These are phyloP conservation scores for Dactylellina sp. DNA, from an alignment of 2,329 filamentous ascomycete species.

Conservation along the genomic window DNA sequence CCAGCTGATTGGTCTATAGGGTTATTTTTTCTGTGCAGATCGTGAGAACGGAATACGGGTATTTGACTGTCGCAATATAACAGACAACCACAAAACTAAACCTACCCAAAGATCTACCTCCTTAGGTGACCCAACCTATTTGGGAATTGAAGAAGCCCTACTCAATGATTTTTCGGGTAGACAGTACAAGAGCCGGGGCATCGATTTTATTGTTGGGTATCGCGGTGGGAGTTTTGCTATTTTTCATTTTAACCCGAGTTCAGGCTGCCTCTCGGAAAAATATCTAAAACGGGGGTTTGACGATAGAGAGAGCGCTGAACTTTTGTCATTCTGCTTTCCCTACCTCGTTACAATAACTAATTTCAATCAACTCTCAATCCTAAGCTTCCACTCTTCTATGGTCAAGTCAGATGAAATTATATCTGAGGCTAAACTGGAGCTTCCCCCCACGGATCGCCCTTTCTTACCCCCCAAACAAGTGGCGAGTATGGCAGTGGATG, in stretches of 20 bases:
- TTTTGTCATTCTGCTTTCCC: slow-evolving; percentile 36
- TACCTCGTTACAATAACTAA: slow-evolving; percentile 41
- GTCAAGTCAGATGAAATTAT: neutral
- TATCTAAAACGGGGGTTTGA: slow-evolving; percentile 29
- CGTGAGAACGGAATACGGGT: slow-evolving; percentile 33
- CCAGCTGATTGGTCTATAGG: slow-evolving; percentile 25
- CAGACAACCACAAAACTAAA: neutral
- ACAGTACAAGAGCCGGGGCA: slow-evolving; percentile 13
- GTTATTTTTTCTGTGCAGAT: slow-evolving; percentile 45
- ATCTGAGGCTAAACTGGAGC: neutral
- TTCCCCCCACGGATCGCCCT: slow-evolving; percentile 8
- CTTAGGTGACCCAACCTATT: slow-evolving; percentile 37
- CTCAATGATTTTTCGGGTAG: slow-evolving; percentile 30
- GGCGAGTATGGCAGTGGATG: slow-evolving; percentile 19
- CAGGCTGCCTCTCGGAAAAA: slow-evolving; percentile 27
- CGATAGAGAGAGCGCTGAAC: slow-evolving; percentile 28
- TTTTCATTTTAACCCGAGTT: slow-evolving; percentile 28
- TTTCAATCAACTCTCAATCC: slow-evolving; percentile 30
- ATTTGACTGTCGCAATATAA: slow-evolving; percentile 13
- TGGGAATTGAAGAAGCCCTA: slow-evolving; percentile 39
- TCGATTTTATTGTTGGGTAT: slow-evolving; percentile 50
- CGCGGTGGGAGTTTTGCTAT: slow-evolving; percentile 24
- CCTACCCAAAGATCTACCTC: slow-evolving; percentile 3
- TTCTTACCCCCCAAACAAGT: slow-evolving; percentile 22
- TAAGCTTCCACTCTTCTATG: slow-evolving; percentile 36